These are phyloP conservation scores for Senecio squalidus DNA, from an alignment of 140 eudicot species.

Conservation along the genomic window DNA sequence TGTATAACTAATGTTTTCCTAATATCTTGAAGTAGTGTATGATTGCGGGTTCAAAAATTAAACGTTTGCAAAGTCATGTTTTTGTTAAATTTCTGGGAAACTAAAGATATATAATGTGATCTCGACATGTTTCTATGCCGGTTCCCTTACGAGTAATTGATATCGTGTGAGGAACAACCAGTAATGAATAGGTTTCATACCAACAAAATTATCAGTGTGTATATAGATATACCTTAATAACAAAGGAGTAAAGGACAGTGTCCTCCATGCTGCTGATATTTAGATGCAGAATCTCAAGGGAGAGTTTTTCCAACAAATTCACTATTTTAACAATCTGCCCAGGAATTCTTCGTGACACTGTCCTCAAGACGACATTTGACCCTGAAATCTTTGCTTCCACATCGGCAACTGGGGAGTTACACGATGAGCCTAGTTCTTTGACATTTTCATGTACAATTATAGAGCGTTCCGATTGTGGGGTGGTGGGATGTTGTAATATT, in stretches of 20 bases:
- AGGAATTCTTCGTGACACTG: slow-evolving; percentile 71
- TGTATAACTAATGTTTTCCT: not conserved
- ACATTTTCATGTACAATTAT: slow-evolving; percentile 37
- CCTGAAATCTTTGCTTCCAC: slow-evolving; percentile 95
- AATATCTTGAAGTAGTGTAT: not conserved
- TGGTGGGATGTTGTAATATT: slow-evolving; percentile 35
- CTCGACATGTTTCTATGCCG: not conserved
- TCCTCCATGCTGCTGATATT: slow-evolving; percentile 98
- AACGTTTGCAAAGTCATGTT: not conserved
- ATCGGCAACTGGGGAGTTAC: slow-evolving; percentile 81
- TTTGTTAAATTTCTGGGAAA: not conserved
- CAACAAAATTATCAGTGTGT: not conserved
- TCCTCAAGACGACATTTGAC: slow-evolving; percentile 69
- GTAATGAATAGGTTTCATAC: not conserved
- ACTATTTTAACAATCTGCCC: slow-evolving; percentile 86
- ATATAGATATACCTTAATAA: slow-evolving; percentile 60
- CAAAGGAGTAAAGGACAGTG: slow-evolving; percentile 89
- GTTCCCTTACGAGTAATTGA: not conserved
- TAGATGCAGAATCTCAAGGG: slow-evolving; percentile 80
- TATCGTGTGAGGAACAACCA: not conserved
- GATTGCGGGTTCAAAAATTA: not conserved
- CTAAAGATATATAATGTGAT: not conserved
- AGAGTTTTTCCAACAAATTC: slow-evolving; percentile 58
- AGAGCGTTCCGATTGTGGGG: slow-evolving; percentile 39
- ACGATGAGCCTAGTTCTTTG: slow-evolving; percentile 76